These are phyloP conservation scores for Microstegium vimineum DNA, from an alignment of 176 grass and related monocot genomes.

Conservation along the genomic window DNA sequence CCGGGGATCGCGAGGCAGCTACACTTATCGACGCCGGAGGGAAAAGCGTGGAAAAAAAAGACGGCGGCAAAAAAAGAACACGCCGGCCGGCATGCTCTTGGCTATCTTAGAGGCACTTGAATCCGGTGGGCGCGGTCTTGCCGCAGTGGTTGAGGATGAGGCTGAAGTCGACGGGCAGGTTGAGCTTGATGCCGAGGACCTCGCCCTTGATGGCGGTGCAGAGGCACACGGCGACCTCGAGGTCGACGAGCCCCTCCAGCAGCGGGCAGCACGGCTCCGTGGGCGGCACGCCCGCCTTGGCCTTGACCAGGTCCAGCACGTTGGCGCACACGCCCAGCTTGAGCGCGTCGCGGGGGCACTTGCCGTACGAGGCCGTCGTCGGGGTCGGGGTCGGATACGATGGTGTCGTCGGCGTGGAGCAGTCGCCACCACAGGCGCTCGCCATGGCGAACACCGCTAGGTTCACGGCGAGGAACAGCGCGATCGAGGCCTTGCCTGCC, in stretches of 20 bases:
- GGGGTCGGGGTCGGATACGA: neutral
- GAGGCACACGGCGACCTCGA: conserved; percentile 76
- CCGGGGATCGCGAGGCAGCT: too few relatives aligned
- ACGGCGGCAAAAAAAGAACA: too few relatives aligned
- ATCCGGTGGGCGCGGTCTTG: conserved; percentile 15
- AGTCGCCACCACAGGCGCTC: too few relatives aligned
- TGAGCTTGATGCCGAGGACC: conserved; percentile 35
- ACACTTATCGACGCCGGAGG: too few relatives aligned
- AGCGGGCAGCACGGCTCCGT: conserved; percentile 67
- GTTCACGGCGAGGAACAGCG: conserved; percentile 26
- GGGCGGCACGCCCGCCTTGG: conserved; percentile 28
- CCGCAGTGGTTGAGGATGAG: conserved; percentile 59
- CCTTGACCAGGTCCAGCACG: conserved; percentile 33
- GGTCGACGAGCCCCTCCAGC: conserved; percentile 70
- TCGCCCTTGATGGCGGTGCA: conserved; percentile 70
- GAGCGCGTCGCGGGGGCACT: conserved; percentile 44
- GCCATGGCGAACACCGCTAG: too few relatives aligned
- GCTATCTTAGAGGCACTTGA: conserved; percentile 19
- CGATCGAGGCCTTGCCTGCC: conserved; percentile 29
- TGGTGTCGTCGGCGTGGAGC: neutral
- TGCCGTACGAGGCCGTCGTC: conserved; percentile 4
- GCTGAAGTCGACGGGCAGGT: conserved; percentile 55
- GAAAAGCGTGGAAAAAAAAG: too few relatives aligned
- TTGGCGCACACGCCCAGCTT: conserved; percentile 49
- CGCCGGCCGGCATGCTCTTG: neutral